A percentile compares a stretch with the other conserved stretches of the same genome.
Conservation (phyloP, 2,329 filamentous ascomycete genomes). For the Pseudopyricularia javanii region DNA sequence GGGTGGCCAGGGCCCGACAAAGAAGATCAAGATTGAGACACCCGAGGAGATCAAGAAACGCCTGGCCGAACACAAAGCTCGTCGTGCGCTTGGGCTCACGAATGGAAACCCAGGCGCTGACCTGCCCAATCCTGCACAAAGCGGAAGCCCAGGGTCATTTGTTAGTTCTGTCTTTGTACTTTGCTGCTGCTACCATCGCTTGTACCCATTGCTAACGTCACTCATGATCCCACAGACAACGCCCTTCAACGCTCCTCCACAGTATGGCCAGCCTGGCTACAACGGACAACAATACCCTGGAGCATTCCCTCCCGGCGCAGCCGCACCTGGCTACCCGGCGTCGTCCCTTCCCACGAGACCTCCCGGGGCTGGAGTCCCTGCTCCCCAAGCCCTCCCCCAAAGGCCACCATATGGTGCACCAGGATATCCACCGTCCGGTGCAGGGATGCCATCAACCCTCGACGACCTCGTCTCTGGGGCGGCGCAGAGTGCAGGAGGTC, state of each 20-base stretch:
- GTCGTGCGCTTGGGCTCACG: constrained; percentile 46
- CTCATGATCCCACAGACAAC: constrained; percentile 17
- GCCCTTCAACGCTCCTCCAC: constrained; percentile 28
- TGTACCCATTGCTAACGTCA: constrained; percentile 8
- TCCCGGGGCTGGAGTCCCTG: constrained; percentile 18
- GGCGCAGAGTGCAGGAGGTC: constrained; percentile 13
- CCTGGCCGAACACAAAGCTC: constrained; percentile 64
- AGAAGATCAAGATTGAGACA: constrained; percentile 63
- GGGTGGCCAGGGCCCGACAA: constrained; percentile 47
- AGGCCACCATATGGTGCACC: constrained; percentile 16
- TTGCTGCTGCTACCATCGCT: not conserved
- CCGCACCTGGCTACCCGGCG: constrained; percentile 1
- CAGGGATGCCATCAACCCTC: constrained; percentile 26
- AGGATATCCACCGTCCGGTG: constrained; percentile 15
- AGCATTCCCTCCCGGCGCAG: not conserved
- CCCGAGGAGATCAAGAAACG: constrained; percentile 69
- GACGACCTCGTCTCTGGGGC: constrained; percentile 34
- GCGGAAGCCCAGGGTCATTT: constrained; percentile 39
- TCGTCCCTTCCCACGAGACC: constrained; percentile 30
- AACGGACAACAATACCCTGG: constrained; percentile 7
- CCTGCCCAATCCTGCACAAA: constrained; percentile 36
- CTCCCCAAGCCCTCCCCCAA: constrained; percentile 13
- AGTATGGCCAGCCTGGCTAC: constrained; percentile 14
- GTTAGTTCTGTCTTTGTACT: constrained; percentile 31
- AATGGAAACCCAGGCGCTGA: constrained; percentile 39